Evolutionary conservation across 306 rosid species (phyloP), one percentile per base, ranked within the genome.

Genomic region (Rosa chinensis): DNA sequence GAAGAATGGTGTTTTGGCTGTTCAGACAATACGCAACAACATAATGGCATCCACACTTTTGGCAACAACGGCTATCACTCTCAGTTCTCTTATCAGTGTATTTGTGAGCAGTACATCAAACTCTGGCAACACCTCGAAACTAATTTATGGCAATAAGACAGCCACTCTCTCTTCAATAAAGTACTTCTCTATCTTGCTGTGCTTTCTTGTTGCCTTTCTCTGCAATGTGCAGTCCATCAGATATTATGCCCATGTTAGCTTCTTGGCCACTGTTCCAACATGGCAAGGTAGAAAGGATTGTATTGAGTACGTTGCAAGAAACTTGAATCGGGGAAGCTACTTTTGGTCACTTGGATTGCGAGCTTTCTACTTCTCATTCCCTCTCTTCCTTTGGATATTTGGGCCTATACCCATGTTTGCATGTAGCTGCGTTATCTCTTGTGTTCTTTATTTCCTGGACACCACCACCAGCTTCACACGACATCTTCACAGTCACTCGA

Each of bases 1-100:
- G 90, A 92, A 92, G 90, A 89, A 94, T 81, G 97, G 98, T 4
- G 91, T 90, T 83, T 87, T 92, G 85, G 84, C 85, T 1, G 81
- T 94, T 76, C 98, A 94, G 79, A 92, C 96, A 12, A 89, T 92
- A 50, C 89, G 93, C 83, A 92, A 94, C 91, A 92, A 90, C 81
- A 92, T 94, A 77, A 94, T 90, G 98, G 96, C 96, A 67, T 90
- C 94, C 13, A 88, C 97, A 28, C 93, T 94, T 77, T 86, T 90
- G 70, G 96, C 91, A 39, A 92, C 98, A 75, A 86, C 97, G 45
- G 96, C 96, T 55, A 88, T 94, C 80, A 92, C 96, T 61, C 91
- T 92, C 21, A 85, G 92, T 76, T 94, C 97, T 25, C 81, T 94
- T n/a, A 92, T 94, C 32, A 87, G 97, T 37, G 96, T 94, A 39